Percentiles rank a stretch among this genome's conserved stretches.
These are phyloP conservation scores for Cerioporus squamosus DNA, from an alignment of 1,284 basidiomycete genomes.

Conservation along the genomic window DNA sequence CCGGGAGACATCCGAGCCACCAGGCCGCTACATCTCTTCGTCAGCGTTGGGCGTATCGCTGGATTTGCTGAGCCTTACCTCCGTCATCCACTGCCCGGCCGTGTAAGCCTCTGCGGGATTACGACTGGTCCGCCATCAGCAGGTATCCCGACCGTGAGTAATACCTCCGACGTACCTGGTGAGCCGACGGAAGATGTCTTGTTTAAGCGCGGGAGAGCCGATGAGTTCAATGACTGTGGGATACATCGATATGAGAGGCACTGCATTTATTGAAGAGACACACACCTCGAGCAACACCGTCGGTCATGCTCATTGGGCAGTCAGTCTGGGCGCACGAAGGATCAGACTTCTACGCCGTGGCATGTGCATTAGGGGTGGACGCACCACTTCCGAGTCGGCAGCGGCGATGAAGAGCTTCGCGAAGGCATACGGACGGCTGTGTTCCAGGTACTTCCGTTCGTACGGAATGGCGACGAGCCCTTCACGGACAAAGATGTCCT, in stretches of 20 bases:
- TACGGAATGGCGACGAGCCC: slow-evolving; percentile 70
- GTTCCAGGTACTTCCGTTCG: slow-evolving; percentile 58
- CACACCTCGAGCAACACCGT: slow-evolving; percentile 67
- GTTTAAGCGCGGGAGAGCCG: slow-evolving; percentile 64
- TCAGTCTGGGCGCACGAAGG: slow-evolving; percentile 46
- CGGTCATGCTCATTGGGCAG: slow-evolving; percentile 80
- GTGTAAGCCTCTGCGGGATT: slow-evolving; percentile 69
- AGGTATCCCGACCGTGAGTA: not conserved
- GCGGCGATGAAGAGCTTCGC: slow-evolving; percentile 64
- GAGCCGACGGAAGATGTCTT: slow-evolving; percentile 58
- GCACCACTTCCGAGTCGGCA: slow-evolving; percentile 65
- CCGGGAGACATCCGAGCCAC: slow-evolving; percentile 78
- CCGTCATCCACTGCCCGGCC: slow-evolving; percentile 87
- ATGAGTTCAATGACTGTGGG: slow-evolving; percentile 69
- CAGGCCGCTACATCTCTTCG: slow-evolving; percentile 56
- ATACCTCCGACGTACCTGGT: slow-evolving; percentile 49
- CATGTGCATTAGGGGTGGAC: slow-evolving; percentile 19
- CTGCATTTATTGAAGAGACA: not conserved
- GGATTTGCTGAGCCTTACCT: slow-evolving; percentile 43
- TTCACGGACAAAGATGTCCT: slow-evolving; percentile 69
- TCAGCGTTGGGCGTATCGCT: not conserved
- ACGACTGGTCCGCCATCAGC: slow-evolving; percentile 44
- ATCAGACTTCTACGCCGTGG: not conserved
- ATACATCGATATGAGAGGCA: not conserved
- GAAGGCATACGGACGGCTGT: slow-evolving; percentile 65